Conservation (phyloP, 2,329 filamentous ascomycete genomes). For the Pseudodiploospora longispora region DNA sequence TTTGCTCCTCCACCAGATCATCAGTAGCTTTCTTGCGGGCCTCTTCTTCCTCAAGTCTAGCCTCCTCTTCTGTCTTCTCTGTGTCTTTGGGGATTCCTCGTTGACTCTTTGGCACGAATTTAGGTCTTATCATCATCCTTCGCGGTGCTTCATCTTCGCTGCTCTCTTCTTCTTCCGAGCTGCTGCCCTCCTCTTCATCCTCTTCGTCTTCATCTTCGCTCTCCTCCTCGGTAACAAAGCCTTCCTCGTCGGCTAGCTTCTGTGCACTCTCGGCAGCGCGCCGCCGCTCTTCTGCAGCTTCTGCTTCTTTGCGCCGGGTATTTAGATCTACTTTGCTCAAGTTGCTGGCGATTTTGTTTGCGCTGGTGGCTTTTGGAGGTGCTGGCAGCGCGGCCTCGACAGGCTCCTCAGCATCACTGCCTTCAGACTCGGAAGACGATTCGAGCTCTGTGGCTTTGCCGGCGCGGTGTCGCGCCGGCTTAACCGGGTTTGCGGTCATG, state of each 20-base stretch:
- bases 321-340: conserved; percentile 45
- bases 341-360: conserved; percentile 48
- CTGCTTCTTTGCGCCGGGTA: conserved; percentile 36
- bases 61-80: conserved; percentile 26
- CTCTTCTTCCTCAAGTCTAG: conserved; percentile 44
- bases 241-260: conserved; percentile 47
- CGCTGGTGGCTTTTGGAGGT: conserved; percentile 49
- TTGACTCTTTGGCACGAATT: conserved; percentile 54
- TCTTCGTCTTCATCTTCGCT: conserved; percentile 33
- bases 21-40: conserved; percentile 64
- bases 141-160: conserved; percentile 48
- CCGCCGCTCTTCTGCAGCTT: conserved; percentile 38
- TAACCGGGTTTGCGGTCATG: conserved; percentile 87
- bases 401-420: conserved; percentile 30
- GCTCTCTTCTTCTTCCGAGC: conserved; percentile 31
- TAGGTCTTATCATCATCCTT: conserved; percentile 52
- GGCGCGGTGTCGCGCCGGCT: conserved; percentile 73
- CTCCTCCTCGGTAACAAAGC: conserved; percentile 53
- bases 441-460: conserved; percentile 62
- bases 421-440: conserved; percentile 46
- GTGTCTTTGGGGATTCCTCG: conserved; percentile 28
- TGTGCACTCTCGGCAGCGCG: conserved; percentile 43
- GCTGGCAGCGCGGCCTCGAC: conserved; percentile 33
- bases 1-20: conserved; percentile 77
- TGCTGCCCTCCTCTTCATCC: conserved; percentile 23